phyloP scores from a whole-genome alignment of 768 basidiomycete genomes.

The Boletus rubroflammeus region DNA sequence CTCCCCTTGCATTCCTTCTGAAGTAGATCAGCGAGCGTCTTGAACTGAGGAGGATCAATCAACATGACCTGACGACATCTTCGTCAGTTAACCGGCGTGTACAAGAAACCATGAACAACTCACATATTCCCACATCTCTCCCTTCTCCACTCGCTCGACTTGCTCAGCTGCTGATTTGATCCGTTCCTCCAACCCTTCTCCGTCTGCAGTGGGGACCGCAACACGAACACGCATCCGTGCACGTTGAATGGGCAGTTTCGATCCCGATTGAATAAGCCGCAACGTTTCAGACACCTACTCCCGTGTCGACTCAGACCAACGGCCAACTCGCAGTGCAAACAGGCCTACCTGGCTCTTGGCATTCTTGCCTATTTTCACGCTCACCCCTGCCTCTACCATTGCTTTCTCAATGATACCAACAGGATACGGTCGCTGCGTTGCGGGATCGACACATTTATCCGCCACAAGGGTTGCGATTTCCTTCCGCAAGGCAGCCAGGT shows the following conservation, averaged over 20 bases:
- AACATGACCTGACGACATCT: constrained; percentile 64
- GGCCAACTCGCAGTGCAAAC: not conserved
- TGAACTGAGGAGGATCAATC: constrained; percentile 92
- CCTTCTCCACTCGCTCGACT: constrained; percentile 78
- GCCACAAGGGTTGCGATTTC: constrained; percentile 95
- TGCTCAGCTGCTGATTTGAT: constrained; percentile 72
- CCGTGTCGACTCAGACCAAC: not conserved
- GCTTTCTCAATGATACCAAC: constrained; percentile 98
- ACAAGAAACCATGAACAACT: constrained; percentile 29
- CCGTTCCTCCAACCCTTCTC: constrained; percentile 64
- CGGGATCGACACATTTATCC: constrained; percentile 93
- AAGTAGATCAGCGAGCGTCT: constrained; percentile 81
- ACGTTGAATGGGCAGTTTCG: constrained; percentile 88
- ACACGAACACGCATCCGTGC: constrained; percentile 91
- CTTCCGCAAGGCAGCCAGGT: constrained; percentile 71
- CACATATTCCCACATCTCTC: constrained; percentile 85
- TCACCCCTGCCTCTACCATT: constrained; percentile 93
- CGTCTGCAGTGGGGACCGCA: constrained; percentile 63
- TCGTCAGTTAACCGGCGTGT: constrained; percentile 12
- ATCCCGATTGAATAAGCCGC: constrained; percentile 73
- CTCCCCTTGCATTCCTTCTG: constrained; percentile 89
- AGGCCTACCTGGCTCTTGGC: constrained; percentile 85
- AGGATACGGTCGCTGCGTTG: constrained; percentile 84
- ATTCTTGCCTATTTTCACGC: constrained; percentile 81
- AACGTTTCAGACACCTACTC: constrained; percentile 86